phyloP scores from a whole-genome alignment of 768 basidiomycete genomes.

The Pleurotus eryngii region DNA sequence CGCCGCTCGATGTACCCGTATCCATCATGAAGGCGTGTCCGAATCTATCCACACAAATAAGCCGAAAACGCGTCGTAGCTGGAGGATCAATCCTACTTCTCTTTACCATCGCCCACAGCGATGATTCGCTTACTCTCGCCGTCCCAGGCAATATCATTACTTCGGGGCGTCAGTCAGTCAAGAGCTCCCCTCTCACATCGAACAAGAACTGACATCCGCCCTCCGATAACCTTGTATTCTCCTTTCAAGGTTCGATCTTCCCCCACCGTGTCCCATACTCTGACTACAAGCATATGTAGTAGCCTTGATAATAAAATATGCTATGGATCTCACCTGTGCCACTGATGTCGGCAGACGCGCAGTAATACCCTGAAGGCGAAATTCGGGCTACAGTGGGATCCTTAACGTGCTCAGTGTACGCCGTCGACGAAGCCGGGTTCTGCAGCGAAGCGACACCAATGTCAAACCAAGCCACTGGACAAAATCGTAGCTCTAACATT shows the following conservation, averaged over 20 bases:
- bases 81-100: slow-evolving; percentile 51
- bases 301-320: neutral
- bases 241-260: slow-evolving; percentile 80
- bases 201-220: slow-evolving; percentile 55
- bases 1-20: slow-evolving; percentile 80
- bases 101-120: slow-evolving; percentile 88
- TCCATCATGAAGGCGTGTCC: slow-evolving; percentile 84
- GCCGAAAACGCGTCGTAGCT: neutral
- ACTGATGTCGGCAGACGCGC: slow-evolving; percentile 81
- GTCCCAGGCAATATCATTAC: slow-evolving; percentile 96
- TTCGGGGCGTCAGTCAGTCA: slow-evolving; percentile 20
- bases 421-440: slow-evolving; percentile 62
- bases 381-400: slow-evolving; percentile 86
- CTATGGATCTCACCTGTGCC: slow-evolving; percentile 62
- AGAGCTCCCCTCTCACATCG: neutral
- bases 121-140: slow-evolving; percentile 96
- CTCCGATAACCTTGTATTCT: slow-evolving; percentile 73
- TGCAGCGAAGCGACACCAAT: slow-evolving; percentile 23
- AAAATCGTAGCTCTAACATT: slow-evolving; percentile 45
- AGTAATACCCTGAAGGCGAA: slow-evolving; percentile 93
- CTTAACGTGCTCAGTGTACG: slow-evolving; percentile 80
- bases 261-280: slow-evolving; percentile 91
- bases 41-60: slow-evolving; percentile 45
- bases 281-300: slow-evolving; percentile 41
- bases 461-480: neutral